phyloP scores from a whole-genome alignment of 140 eudicot genomes.

The Cichorium intybus region DNA sequence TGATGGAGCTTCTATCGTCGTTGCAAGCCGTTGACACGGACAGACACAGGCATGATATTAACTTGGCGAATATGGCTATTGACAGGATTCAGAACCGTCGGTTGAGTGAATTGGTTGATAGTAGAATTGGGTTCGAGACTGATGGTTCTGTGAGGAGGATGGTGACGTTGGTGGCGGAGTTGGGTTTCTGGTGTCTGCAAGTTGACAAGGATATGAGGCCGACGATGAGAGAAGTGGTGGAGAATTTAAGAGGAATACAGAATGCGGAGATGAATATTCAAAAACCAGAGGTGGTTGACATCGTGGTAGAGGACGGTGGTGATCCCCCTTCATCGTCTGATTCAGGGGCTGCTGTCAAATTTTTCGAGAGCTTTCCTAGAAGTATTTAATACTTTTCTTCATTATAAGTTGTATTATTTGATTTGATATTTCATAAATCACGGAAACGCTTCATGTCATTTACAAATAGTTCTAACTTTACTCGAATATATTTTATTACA shows the following conservation, averaged over 20 bases:
- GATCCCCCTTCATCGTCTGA: constrained; percentile 47
- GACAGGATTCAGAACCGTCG: constrained; percentile 53
- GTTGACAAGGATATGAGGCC: constrained; percentile 80
- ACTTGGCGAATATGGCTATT: constrained; percentile 75
- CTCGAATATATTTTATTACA: too few species aligned
- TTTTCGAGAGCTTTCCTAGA: constrained; percentile 12
- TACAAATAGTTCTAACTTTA: too few species aligned
- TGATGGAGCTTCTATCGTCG: constrained; percentile 71
- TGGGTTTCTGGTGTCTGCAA: constrained; percentile 78
- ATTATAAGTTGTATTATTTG: background rate
- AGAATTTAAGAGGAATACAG: constrained; percentile 51
- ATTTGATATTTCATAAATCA: background rate
- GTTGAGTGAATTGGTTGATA: constrained; percentile 59
- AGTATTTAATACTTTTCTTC: background rate
- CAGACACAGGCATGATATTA: constrained; percentile 65
- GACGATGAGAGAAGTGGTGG: constrained; percentile 72
- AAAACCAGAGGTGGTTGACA: constrained; percentile 53
- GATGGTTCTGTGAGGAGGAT: constrained; percentile 49
- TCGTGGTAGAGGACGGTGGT: constrained; percentile 48
- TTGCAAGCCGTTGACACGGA: constrained; percentile 65
- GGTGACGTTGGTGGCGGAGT: constrained; percentile 64
- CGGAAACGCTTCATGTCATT: too few species aligned
- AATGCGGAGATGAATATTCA: constrained; percentile 42
- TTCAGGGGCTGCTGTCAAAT: constrained; percentile 29
- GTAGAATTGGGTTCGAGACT: constrained; percentile 47